Base-by-base conservation (phyloP, 345 rosid species). In the Gossypium thurberi region DNA sequence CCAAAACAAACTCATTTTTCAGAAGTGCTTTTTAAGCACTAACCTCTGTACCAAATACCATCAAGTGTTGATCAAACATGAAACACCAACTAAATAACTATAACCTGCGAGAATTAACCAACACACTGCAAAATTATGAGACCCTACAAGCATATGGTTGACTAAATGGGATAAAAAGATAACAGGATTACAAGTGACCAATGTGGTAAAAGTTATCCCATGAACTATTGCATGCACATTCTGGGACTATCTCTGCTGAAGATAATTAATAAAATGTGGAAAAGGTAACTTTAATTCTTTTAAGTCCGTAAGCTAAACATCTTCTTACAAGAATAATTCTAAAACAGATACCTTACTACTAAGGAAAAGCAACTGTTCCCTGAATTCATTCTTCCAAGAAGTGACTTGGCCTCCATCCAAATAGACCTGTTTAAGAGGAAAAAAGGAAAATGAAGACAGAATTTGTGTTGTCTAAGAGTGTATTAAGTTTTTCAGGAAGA, bases 301-400 rank as follows among this genome's bases (percentile, higher is more conserved):
- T 60, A 72, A 59, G 47, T 17, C 47, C 12, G 17, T 26, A 50
- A 26, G 25, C 46, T 28, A 47, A 33, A n/a, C 8, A 10, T 23
- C 21, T 68, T 48, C 44, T 26, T 28, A 18, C 18, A 50, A 62
- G 26, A 57, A 55, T 18, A 55, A 37, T 52, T 70, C 74, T 9
- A 63, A 17, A 43, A 74, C 52, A 13, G 40, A 50, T 75, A 91
- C 98, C 97, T 89, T 94, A 77, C 82, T 88, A 74, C 97, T 90
- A 74, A 92, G 76, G 74, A 90, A 87, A 78, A 94, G 95, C 80
- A 94, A 82, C 63, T 94, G 92, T 73, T 94, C 97, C 40, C 87
- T 83, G 14, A 80, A 78, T 74, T 87, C 92, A 75, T 89, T 89
- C 84, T 89, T 94, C 97, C 97, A 94, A 62, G 98, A 90, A 42